These are phyloP conservation scores for Schizochytrium sp. DNA, from an alignment of 108 stramenopile species.

Conservation along the genomic window DNA sequence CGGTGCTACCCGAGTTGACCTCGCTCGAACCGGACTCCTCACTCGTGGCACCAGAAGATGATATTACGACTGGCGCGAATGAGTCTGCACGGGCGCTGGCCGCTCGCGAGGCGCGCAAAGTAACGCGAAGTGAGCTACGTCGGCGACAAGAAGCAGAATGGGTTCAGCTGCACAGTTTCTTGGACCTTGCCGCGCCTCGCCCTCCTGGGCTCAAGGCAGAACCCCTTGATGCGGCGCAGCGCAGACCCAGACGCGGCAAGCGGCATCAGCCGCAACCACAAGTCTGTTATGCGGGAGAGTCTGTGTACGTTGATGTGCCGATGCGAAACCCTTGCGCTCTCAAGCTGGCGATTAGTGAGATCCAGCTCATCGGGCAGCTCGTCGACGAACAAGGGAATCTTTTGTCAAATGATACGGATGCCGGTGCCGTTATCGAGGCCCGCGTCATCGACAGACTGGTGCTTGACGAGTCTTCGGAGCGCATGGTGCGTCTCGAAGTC, in stretches of 20 bases:
- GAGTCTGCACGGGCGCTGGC: neutral
- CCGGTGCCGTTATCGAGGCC: neutral
- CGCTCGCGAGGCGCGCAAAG: neutral
- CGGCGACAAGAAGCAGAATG: neutral
- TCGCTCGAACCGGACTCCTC: neutral
- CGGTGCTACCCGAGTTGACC: neutral
- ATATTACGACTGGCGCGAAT: neutral
- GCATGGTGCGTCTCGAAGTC: neutral
- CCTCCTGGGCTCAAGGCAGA: neutral
- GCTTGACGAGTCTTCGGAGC: neutral
- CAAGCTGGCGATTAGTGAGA: neutral
- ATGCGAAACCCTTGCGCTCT: neutral
- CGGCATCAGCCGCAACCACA: neutral
- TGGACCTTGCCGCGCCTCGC: neutral
- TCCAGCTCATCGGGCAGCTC: neutral
- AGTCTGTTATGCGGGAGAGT: neutral
- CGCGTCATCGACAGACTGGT: neutral
- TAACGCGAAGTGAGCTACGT: neutral
- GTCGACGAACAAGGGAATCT: neutral
- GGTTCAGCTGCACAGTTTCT: neutral
- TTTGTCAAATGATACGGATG: neutral
- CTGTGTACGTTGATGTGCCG: neutral
- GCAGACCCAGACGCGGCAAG: neutral
- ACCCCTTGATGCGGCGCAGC: neutral
- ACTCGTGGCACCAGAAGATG: neutral